phyloP scores from a whole-genome alignment of 2,329 filamentous ascomycete genomes.

The Colletotrichum musicola region DNA sequence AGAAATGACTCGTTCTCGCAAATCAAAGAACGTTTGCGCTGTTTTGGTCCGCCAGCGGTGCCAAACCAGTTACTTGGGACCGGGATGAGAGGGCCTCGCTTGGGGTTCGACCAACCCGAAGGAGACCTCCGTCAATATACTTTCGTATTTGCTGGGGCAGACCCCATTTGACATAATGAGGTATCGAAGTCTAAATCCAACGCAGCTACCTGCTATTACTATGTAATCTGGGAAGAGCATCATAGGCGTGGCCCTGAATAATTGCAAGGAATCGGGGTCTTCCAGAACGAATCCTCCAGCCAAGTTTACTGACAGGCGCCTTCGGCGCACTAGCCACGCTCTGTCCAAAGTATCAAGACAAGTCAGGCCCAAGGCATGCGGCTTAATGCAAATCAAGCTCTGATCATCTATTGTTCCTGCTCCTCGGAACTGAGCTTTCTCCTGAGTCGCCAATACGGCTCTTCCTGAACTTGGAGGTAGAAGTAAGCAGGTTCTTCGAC shows the following conservation, averaged over 20 bases:
- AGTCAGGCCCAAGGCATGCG: slow-evolving; percentile 1
- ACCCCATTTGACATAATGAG: neutral
- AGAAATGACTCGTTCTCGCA: slow-evolving; percentile 8
- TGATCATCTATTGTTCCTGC: slow-evolving; percentile 7
- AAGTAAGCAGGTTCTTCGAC: neutral
- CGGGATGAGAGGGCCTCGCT: neutral
- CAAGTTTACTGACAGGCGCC: neutral
- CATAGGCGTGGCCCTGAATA: neutral
- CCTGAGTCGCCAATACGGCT: slow-evolving; percentile 9
- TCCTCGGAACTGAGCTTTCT: neutral
- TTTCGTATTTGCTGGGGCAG: slow-evolving; percentile 16
- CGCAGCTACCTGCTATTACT: neutral
- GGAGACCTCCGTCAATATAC: neutral
- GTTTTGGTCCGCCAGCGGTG: neutral
- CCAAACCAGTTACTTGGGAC: neutral
- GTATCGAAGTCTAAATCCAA: slow-evolving; percentile 6
- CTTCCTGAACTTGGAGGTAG: slow-evolving; percentile 4
- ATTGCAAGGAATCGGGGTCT: neutral
- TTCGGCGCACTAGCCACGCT: neutral
- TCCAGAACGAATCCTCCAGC: neutral
- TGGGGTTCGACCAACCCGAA: neutral
- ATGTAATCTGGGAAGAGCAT: neutral
- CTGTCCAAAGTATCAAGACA: neutral
- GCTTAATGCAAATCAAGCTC: slow-evolving; percentile 13
- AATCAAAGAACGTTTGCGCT: neutral